Evolutionary conservation across 306 rosid genomes (phyloP), one percentile per base, ranked within the genome.

Genomic region (Pterocarpus santalinus): DNA sequence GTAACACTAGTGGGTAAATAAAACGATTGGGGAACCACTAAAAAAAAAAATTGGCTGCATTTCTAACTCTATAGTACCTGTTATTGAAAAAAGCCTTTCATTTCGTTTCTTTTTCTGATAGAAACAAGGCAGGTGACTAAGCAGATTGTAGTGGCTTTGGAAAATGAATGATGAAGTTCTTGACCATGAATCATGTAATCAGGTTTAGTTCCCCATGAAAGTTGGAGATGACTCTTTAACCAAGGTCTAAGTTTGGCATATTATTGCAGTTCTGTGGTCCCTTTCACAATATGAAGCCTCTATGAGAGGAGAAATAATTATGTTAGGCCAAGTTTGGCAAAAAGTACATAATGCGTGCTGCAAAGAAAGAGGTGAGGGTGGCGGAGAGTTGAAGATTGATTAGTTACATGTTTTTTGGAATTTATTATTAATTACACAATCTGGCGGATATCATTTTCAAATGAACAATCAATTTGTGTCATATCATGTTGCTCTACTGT

Each of bases 141-240:
- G 75, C 77, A 69, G 7, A 58, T 69, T 53, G 30, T 77, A 49
- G 64, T 77, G 55, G 49, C 57, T 73, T 56, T 15, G 74, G 72
- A 73, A 55, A 44, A 16, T 51, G 57, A 84, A 75, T 74, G 51
- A 86, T 79, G 75, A 46, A 28, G 80, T 62, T 55, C 47, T 82
- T 78, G 89, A 82, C 81, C 33, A n/a, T 10, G 36, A 67, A 17
- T 51, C 5, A 51, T 67, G 44, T 11, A 65, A 6, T 55, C 30
- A 39, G 81, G 66, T 77, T 62, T 86, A 78, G 78, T 61, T 81
- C 74, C 81, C 84, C 84, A 75, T 79, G 76, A 85, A 79, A 79
- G 61, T 73, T 84, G 84, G 87, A 79, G 78, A 66, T 56, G 72
- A 75, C 63, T 69, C 65, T 58, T 78, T 66, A 73, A 78, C 61